Percentiles rank a stretch among this genome's conserved stretches.
Evolutionary conservation across 2,329 filamentous ascomycete species (phyloP).

Genomic region (Colletotrichum costaricense): DNA sequence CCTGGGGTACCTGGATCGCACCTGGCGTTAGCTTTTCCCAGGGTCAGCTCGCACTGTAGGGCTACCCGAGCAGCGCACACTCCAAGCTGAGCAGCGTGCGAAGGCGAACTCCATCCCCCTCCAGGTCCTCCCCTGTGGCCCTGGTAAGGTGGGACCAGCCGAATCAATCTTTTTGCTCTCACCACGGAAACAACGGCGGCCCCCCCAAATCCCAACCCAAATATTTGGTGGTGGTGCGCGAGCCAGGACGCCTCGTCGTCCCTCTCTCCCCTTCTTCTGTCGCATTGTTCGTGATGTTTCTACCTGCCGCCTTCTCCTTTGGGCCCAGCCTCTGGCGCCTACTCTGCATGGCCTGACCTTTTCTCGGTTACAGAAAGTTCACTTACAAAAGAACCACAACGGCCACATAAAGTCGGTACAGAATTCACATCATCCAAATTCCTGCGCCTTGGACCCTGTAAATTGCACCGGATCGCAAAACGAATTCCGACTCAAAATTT

Average conservation of each 20-base stretch:
- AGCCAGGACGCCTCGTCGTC: neutral
- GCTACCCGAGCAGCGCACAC: constrained; percentile 21
- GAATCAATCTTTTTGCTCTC: constrained; percentile 23
- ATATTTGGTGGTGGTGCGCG: constrained; percentile 10
- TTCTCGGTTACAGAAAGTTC: neutral
- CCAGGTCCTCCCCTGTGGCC: too few species aligned
- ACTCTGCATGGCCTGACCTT: neutral
- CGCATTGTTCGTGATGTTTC: constrained; percentile 23
- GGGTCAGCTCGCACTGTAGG: constrained; percentile 33
- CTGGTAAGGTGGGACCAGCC: constrained; percentile 5
- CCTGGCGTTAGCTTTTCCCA: neutral
- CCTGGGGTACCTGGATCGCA: neutral
- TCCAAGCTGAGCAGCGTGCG: constrained; percentile 13
- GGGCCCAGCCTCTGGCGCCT: constrained; percentile 16
- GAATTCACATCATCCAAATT: neutral
- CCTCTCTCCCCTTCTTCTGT: neutral
- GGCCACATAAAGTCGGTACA: neutral
- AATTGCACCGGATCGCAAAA: neutral
- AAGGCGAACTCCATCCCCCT: constrained; percentile 3
- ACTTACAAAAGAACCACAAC: neutral
- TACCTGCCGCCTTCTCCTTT: constrained; percentile 10
- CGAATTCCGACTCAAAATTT: neutral
- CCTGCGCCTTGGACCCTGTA: neutral
- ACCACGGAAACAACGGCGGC: constrained; percentile 26
- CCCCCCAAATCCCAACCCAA: neutral